phyloP scores from a whole-genome alignment of 257 asterid genomes.

The Gardenia jasminoides region DNA sequence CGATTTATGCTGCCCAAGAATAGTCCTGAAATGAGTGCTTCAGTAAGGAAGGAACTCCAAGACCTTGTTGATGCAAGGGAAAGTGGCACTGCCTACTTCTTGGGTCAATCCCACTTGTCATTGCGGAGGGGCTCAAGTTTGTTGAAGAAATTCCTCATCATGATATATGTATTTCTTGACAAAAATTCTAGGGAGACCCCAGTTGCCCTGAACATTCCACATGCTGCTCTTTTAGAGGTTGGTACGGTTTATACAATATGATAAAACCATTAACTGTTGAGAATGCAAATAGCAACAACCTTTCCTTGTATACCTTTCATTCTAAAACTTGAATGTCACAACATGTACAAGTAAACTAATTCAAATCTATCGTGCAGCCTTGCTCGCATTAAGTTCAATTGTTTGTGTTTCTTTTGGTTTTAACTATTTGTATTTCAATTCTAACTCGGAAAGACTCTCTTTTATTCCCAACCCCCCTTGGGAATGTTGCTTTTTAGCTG shows the following conservation, averaged over 20 bases:
- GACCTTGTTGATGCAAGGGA: slow-evolving; percentile 77
- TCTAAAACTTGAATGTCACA: background rate
- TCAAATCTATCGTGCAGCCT: background rate
- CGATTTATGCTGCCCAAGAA: slow-evolving; percentile 52
- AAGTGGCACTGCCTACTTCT: slow-evolving; percentile 79
- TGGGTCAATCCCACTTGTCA: slow-evolving; percentile 74
- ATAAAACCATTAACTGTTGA: background rate
- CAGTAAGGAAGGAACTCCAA: slow-evolving; percentile 66
- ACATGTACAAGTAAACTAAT: background rate
- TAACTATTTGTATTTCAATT: background rate
- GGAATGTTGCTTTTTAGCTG: background rate
- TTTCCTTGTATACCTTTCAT: background rate
- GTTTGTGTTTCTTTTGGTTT: background rate
- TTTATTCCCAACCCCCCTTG: background rate
- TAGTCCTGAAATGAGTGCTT: slow-evolving; percentile 53
- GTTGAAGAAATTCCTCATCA: slow-evolving; percentile 57
- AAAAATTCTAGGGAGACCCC: slow-evolving; percentile 77
- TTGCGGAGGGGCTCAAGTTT: slow-evolving; percentile 63
- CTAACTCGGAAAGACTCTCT: background rate
- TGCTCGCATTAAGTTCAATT: background rate
- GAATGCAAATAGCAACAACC: background rate
- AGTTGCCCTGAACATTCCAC: slow-evolving; percentile 72
- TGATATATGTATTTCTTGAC: slow-evolving; percentile 63
- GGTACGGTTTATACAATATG: slow-evolving; percentile 71
- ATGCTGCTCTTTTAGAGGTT: slow-evolving; percentile 84